Evolutionary conservation across 345 rosid genomes (phyloP).

Genomic region (Salix dunnii): DNA sequence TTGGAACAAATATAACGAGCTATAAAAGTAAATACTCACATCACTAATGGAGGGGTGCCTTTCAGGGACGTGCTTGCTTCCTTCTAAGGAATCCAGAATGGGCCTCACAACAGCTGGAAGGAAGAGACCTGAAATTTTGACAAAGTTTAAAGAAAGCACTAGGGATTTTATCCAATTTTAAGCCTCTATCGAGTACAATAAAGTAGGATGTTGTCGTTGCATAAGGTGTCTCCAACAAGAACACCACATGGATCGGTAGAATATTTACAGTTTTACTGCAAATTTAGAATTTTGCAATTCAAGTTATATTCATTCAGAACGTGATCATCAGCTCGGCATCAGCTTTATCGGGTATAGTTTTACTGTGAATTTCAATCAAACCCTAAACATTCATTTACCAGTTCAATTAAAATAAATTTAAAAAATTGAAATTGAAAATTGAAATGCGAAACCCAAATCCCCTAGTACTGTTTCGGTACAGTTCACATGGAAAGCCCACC

Average conservation of each 20-base stretch:
- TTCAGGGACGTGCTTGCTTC: constrained; percentile 65
- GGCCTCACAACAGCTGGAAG: constrained; percentile 97
- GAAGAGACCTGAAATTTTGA: constrained; percentile 63
- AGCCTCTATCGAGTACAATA: neutral
- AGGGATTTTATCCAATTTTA: neutral
- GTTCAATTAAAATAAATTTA: too few species aligned
- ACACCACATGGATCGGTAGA: neutral
- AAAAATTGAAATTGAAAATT: too few species aligned
- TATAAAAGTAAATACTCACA: constrained; percentile 41
- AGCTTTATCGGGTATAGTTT: neutral
- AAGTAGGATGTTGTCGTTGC: neutral
- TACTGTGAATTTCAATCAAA: neutral
- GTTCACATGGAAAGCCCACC: neutral
- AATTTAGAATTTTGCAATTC: neutral
- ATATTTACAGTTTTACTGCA: neutral
- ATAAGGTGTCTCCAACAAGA: neutral
- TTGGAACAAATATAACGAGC: neutral
- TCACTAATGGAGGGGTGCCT: constrained; percentile 61
- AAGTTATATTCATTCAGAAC: neutral
- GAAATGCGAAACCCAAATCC: too few species aligned
- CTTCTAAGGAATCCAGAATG: constrained; percentile 79
- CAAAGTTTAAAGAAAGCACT: neutral
- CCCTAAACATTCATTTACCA: neutral
- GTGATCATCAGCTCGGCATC: neutral
- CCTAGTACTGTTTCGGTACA: neutral